phyloP scores from a whole-genome alignment of 176 grass and related monocot species.

The Neostapfia colusana region DNA sequence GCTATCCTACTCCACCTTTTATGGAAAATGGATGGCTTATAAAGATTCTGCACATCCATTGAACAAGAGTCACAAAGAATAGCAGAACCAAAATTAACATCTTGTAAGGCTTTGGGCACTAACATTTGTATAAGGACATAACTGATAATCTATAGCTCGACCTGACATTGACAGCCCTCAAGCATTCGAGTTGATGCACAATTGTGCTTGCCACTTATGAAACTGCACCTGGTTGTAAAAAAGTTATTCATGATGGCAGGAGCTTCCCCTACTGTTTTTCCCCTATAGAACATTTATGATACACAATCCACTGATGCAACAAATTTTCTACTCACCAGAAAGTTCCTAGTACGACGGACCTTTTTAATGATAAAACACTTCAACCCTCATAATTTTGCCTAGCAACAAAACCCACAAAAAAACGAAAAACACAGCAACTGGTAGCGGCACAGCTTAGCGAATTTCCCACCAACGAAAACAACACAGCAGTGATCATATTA shows the following conservation, averaged over 20 bases:
- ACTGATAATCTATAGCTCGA: not conserved
- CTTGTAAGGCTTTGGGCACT: not conserved
- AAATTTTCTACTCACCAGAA: not conserved
- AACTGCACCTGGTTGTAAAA: not conserved
- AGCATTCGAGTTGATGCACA: not conserved
- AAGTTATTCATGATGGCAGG: not conserved
- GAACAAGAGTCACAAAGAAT: not conserved
- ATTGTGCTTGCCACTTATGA: not conserved
- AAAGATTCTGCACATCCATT: not conserved
- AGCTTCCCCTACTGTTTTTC: not conserved
- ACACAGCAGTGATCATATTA: not conserved
- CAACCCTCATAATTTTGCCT: not conserved
- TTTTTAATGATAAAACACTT: not conserved
- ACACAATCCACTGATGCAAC: not conserved
- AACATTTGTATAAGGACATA: not conserved
- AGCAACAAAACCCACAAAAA: constrained; percentile 8
- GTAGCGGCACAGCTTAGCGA: not conserved
- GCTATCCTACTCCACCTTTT: not conserved
- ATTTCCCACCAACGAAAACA: not conserved
- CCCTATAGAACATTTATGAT: not conserved
- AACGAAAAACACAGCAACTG: not conserved
- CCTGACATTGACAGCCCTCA: not conserved
- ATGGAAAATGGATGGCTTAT: not conserved
- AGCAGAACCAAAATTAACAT: constrained; percentile 19
- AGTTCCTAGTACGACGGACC: not conserved